Conservation (phyloP, 1,139 yeast genomes). For the Hansenula sp. region DNA sequence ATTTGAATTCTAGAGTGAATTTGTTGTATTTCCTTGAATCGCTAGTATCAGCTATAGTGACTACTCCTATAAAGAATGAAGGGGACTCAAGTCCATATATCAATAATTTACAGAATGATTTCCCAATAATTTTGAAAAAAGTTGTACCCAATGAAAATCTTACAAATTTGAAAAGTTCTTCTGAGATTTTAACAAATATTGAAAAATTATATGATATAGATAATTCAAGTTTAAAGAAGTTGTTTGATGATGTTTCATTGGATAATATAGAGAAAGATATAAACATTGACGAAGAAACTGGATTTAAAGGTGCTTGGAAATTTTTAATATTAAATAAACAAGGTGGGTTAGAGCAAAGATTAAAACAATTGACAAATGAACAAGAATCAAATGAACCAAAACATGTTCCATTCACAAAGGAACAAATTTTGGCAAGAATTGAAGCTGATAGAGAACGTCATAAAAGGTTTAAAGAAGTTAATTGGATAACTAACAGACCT, state of each 20-base stretch:
- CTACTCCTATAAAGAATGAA: not conserved
- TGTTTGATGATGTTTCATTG: conserved; percentile 6
- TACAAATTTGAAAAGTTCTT: conserved; percentile 16
- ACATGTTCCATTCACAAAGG: conserved; percentile 43
- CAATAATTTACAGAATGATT: conserved; percentile 30
- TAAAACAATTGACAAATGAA: conserved; percentile 5
- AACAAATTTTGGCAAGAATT: conserved; percentile 68
- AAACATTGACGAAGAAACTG: not conserved
- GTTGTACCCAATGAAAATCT: conserved; percentile 18
- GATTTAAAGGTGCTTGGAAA: conserved; percentile 40
- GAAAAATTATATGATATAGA: conserved; percentile 13
- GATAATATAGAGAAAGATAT: conserved; percentile 3
- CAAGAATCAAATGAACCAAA: conserved; percentile 7
- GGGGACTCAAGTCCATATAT: conserved; percentile 18
- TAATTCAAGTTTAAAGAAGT: conserved; percentile 5
- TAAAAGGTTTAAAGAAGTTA: conserved; percentile 69
- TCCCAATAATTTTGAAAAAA: conserved; percentile 13
- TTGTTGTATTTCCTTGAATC: conserved; percentile 68
- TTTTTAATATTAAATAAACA: conserved; percentile 43
- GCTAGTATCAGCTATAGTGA: conserved; percentile 33
- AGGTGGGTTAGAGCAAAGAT: conserved; percentile 48
- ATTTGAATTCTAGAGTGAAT: conserved; percentile 61
- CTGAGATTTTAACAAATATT: conserved; percentile 14
- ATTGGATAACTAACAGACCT: conserved; percentile 65
- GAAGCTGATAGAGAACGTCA: conserved; percentile 87